Conservation (phyloP, 192 early-diverging fungal species). For the Coemansia sp. region DNA sequence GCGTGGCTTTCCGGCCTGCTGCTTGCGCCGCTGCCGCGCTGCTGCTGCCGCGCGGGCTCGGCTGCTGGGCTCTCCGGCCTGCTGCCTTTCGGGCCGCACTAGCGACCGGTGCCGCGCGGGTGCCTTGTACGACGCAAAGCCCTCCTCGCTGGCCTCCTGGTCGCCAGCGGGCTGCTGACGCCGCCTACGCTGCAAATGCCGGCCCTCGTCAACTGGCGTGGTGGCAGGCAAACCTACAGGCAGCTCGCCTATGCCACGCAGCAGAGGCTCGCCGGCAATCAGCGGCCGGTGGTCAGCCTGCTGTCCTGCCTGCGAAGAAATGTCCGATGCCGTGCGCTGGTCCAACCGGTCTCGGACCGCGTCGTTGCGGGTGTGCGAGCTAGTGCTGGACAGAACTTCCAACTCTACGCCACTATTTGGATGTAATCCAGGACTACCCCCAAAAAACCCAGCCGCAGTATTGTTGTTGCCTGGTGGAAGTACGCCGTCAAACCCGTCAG, state of each 20-base stretch:
- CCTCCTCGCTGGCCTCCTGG: constrained; percentile 19
- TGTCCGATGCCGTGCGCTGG: constrained; percentile 48
- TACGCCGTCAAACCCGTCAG: constrained; percentile 43
- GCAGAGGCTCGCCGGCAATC: constrained; percentile 39
- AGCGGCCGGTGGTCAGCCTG: constrained; percentile 38
- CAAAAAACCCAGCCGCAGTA: constrained; percentile 35
- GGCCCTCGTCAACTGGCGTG: constrained; percentile 24
- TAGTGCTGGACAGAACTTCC: constrained; percentile 49
- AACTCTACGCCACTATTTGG: constrained; percentile 40
- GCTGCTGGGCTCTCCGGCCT: constrained; percentile 19
- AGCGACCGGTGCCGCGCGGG: constrained; percentile 66
- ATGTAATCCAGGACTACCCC: not conserved
- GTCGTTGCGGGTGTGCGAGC: constrained; percentile 52
- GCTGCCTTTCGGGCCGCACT: constrained; percentile 63
- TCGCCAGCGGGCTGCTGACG: constrained; percentile 11
- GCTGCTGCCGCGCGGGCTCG: constrained; percentile 33
- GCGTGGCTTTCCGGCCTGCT: constrained; percentile 23
- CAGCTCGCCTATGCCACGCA: constrained; percentile 46
- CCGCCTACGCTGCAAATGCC: constrained; percentile 29
- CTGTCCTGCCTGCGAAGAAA: constrained; percentile 46
- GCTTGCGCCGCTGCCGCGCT: constrained; percentile 43
- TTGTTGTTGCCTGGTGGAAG: constrained; percentile 8
- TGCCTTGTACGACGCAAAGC: constrained; percentile 39
- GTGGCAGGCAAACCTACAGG: constrained; percentile 1
- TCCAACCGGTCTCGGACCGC: constrained; percentile 39